Conservation (phyloP, 805 yeast species). For the Cyberlindnera petersonii region DNA sequence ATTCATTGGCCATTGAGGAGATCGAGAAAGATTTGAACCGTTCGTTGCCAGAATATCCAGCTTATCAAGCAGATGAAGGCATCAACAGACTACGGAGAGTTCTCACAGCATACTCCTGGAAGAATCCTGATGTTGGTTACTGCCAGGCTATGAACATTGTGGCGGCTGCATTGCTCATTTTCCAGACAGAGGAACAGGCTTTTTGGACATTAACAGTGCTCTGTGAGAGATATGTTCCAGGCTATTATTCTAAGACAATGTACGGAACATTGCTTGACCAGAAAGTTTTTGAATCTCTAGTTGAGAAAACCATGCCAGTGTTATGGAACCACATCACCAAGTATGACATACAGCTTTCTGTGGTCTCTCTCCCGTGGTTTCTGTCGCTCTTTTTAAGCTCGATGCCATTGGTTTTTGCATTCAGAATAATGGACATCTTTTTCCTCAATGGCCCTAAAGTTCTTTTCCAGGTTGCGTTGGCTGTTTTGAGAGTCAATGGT, state of each 20-base stretch:
- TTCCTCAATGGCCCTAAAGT: constrained; percentile 87
- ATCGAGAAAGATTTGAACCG: constrained; percentile 94
- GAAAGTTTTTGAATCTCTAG: constrained; percentile 85
- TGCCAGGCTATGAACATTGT: constrained; percentile 99
- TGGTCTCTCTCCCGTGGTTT: constrained; percentile 96
- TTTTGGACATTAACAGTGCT: constrained; percentile 84
- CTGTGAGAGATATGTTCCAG: constrained; percentile 86
- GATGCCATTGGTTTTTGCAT: constrained; percentile 93
- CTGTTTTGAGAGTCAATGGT: constrained; percentile 84
- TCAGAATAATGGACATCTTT: constrained; percentile 85
- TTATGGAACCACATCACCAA: constrained; percentile 76
- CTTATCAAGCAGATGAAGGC: constrained; percentile 85
- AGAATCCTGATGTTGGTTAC: constrained; percentile 93
- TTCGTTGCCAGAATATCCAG: constrained; percentile 93
- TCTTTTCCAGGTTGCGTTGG: constrained; percentile 88
- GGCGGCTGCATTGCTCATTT: constrained; percentile 70
- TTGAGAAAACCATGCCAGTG: constrained; percentile 84
- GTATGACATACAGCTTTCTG: constrained; percentile 85
- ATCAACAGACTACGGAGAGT: constrained; percentile 82
- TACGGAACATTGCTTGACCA: constrained; percentile 95
- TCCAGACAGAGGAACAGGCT: constrained; percentile 95
- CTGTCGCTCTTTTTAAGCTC: constrained; percentile 83
- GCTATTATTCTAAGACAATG: constrained; percentile 96
- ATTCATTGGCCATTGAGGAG: constrained; percentile 87
- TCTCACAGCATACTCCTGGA: constrained; percentile 93